Conservation (phyloP, 2,329 filamentous ascomycete species). For the Alternaria triticina region DNA sequence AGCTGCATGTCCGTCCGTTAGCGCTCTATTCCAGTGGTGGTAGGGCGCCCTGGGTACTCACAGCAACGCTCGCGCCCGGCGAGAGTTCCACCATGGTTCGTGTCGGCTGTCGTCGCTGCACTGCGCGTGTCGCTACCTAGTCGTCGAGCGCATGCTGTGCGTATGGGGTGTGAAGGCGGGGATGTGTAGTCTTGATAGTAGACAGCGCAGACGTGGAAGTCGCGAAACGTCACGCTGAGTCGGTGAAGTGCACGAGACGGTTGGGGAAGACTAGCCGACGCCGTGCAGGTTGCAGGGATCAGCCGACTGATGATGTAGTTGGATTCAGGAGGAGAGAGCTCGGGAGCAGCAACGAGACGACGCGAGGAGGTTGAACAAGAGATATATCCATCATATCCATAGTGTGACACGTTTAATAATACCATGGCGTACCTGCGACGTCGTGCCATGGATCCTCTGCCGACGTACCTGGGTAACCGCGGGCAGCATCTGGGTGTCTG, state of each 20-base stretch:
- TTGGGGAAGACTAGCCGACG: slow-evolving; percentile 31
- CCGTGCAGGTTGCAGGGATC: slow-evolving; percentile 33
- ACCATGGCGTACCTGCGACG: slow-evolving; percentile 5
- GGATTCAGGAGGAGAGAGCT: slow-evolving; percentile 2
- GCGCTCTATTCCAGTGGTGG: not conserved
- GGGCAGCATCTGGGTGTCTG: slow-evolving; percentile 11
- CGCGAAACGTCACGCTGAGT: slow-evolving; percentile 36
- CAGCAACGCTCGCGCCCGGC: slow-evolving; percentile 50
- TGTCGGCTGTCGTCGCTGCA: slow-evolving; percentile 22
- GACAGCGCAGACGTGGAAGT: not conserved
- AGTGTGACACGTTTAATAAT: not conserved
- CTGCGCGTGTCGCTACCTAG: slow-evolving; percentile 39
- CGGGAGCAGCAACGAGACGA: not conserved
- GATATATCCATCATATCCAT: not conserved
- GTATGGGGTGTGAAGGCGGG: not conserved
- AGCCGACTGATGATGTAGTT: slow-evolving; percentile 39
- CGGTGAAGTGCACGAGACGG: slow-evolving; percentile 36
- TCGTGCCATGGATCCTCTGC: not conserved
- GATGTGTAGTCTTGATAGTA: not conserved
- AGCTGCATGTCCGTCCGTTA: slow-evolving; percentile 61
- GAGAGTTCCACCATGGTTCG: slow-evolving; percentile 51
- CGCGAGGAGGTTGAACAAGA: not conserved
- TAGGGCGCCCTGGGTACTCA: slow-evolving; percentile 27
- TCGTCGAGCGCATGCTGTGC: slow-evolving; percentile 36
- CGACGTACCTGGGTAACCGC: slow-evolving; percentile 1